phyloP scores from a whole-genome alignment of 192 early-diverging fungal genomes.

The Podila horticola region DNA sequence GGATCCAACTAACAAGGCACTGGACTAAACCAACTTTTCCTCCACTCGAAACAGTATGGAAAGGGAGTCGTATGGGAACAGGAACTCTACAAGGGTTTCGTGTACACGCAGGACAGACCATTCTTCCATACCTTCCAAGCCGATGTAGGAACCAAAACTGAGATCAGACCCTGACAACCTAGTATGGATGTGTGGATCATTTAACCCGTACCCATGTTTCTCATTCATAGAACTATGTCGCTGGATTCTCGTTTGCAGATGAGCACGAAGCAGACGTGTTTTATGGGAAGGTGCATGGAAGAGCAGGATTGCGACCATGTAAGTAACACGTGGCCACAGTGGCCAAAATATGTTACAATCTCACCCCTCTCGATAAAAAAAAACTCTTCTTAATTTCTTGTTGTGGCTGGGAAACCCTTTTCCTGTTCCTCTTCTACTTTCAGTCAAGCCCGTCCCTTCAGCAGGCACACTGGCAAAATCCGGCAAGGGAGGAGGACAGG shows the following conservation, averaged over 20 bases:
- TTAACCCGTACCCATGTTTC: background rate
- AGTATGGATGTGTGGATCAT: too few species aligned
- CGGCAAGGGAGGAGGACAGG: conserved; percentile 31
- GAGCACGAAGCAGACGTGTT: conserved; percentile 73
- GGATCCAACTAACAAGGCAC: too few species aligned
- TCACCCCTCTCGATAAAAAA: conserved; percentile 8
- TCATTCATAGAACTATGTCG: conserved; percentile 58
- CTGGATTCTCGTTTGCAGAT: conserved; percentile 79
- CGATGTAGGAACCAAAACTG: conserved; percentile 55
- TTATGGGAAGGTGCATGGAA: conserved; percentile 66
- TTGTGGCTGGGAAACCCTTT: background rate
- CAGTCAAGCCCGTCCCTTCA: conserved; percentile 50
- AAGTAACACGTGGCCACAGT: conserved; percentile 14
- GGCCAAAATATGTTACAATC: background rate
- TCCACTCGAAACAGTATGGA: conserved; percentile 37
- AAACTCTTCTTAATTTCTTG: background rate
- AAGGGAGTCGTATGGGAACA: conserved; percentile 80
- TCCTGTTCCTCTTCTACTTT: background rate
- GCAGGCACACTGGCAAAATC: conserved; percentile 33
- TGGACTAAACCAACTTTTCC: background rate
- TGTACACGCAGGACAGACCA: conserved; percentile 64
- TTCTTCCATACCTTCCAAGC: conserved; percentile 79
- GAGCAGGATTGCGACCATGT: conserved; percentile 53
- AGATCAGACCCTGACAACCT: background rate
- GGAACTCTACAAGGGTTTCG: conserved; percentile 79